Base-by-base conservation (phyloP, 2,329 filamentous ascomycete genomes). In the Thermochaetoides dissita region DNA sequence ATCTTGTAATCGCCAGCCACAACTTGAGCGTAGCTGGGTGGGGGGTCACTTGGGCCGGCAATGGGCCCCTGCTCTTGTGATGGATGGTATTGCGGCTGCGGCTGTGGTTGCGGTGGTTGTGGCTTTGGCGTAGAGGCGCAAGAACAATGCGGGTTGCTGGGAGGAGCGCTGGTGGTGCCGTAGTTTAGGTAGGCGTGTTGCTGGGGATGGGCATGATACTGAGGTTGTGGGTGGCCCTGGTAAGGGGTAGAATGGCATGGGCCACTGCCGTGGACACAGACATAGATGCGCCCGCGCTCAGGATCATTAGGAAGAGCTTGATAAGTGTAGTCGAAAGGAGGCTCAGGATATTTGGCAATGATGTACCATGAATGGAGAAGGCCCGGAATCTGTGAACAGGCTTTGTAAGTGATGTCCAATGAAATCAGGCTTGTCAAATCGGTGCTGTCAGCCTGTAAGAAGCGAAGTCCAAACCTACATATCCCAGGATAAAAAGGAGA, bases 321-420 rank as follows among this genome's bases (percentile, higher is more conserved):
- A 68, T 64, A 48, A 52, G 84, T 75, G 63, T 91, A 87, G 49
- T 81, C 76, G 60, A 73, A 74, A 45, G 79, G 70, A 34, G 73
- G 52, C 47, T 95, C 89, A 45, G 91, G 91, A 61, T 81, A 84
- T 58, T 84, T 82, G 55, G 84, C 76, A 63, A 98, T 95, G 63
- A 96, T 94, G 72, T 96, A 98, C 89, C 91, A 96, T 49, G 88
- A 77, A 67, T 98, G 91, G 2, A 98, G 67, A 39, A 96, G 81
- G 47, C 89, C 89, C 12, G 89, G 89, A 46, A 96, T 63, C 67
- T 72, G 51, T 5, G 17, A 24, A 24, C 5, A 5, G 17, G 17
- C 5, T 24, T 3, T 5, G 17, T 24, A 24, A 24, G 17, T 24
- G 17, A 24, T 24, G 17, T 24, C 17, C 17, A 24, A 24, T 5